A percentile compares a stretch with the other conserved stretches of the same genome.
phyloP scores from a whole-genome alignment of 345 rosid species.

The Populus ilicifolia region DNA sequence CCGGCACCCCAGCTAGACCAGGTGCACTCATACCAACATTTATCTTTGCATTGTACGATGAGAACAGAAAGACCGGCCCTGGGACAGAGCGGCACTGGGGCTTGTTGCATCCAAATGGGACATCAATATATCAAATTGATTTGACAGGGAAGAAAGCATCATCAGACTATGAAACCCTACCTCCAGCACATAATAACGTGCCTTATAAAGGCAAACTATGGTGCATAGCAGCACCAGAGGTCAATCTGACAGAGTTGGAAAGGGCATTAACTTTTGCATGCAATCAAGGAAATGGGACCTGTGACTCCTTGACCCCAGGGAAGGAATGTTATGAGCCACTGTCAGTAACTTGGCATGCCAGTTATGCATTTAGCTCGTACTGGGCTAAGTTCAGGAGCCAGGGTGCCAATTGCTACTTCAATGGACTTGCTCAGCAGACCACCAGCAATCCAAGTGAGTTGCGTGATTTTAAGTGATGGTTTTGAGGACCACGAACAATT shows the following conservation, averaged over 20 bases:
- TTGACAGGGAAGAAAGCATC: slow-evolving; percentile 37
- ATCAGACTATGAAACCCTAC: slow-evolving; percentile 36
- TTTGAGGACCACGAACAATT: not conserved
- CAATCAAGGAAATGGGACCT: slow-evolving; percentile 41
- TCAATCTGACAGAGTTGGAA: slow-evolving; percentile 31
- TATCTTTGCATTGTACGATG: slow-evolving; percentile 61
- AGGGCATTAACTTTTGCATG: slow-evolving; percentile 45
- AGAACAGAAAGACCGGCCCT: slow-evolving; percentile 61
- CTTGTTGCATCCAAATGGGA: slow-evolving; percentile 43
- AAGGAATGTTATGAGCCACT: slow-evolving; percentile 57
- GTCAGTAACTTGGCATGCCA: slow-evolving; percentile 50
- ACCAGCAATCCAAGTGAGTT: slow-evolving; percentile 63
- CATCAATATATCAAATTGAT: slow-evolving; percentile 48
- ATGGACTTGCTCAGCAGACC: slow-evolving; percentile 65
- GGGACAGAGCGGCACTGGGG: slow-evolving; percentile 89
- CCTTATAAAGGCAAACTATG: slow-evolving; percentile 57
- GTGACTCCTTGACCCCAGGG: slow-evolving; percentile 53
- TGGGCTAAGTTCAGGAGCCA: slow-evolving; percentile 56
- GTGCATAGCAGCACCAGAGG: slow-evolving; percentile 57
- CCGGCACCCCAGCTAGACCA: slow-evolving; percentile 76
- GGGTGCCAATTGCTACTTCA: slow-evolving; percentile 64
- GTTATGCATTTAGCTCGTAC: slow-evolving; percentile 73
- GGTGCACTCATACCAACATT: slow-evolving; percentile 52
- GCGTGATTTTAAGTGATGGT: not conserved
- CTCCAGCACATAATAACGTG: slow-evolving; percentile 40